phyloP scores from a whole-genome alignment of 2,329 filamentous ascomycete species.

The Geosmithia flava region DNA sequence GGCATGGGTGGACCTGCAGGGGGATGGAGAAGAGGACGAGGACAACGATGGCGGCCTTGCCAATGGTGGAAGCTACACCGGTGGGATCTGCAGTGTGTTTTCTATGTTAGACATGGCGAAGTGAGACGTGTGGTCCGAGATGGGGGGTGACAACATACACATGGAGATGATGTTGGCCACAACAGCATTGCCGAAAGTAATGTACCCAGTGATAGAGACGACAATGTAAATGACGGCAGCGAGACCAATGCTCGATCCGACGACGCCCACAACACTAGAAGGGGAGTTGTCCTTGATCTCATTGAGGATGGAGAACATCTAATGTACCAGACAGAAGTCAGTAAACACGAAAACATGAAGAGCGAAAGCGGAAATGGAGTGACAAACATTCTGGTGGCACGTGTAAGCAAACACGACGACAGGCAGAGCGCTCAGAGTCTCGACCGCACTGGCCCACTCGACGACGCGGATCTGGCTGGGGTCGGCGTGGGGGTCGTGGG shows the following conservation, averaged over 20 bases:
- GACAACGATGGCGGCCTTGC: slow-evolving; percentile 87
- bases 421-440: slow-evolving; percentile 74
- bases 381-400: slow-evolving; percentile 84
- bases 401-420: slow-evolving; percentile 99
- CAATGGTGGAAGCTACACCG: slow-evolving; percentile 70
- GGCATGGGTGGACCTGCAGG: slow-evolving; percentile 88
- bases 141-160: slow-evolving; percentile 42
- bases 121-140: background rate
- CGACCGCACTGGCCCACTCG: slow-evolving; percentile 65
- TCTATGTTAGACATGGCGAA: background rate
- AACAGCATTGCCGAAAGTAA: slow-evolving; percentile 86
- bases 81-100: slow-evolving; percentile 22
- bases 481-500: slow-evolving; percentile 62
- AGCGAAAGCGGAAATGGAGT: background rate
- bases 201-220: slow-evolving; percentile 87
- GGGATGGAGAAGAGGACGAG: slow-evolving; percentile 96
- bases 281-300: slow-evolving; percentile 82
- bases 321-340: slow-evolving; percentile 14
- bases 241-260: slow-evolving; percentile 73
- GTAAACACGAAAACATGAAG: slow-evolving; percentile 2
- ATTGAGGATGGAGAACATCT: slow-evolving; percentile 99
- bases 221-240: slow-evolving; percentile 81
- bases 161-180: slow-evolving; percentile 89
- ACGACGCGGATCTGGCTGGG: slow-evolving; percentile 66
- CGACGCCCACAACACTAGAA: slow-evolving; percentile 59